These are phyloP conservation scores for Colletotrichum endophyticum DNA, from an alignment of 2,329 filamentous ascomycete species.

Conservation along the genomic window DNA sequence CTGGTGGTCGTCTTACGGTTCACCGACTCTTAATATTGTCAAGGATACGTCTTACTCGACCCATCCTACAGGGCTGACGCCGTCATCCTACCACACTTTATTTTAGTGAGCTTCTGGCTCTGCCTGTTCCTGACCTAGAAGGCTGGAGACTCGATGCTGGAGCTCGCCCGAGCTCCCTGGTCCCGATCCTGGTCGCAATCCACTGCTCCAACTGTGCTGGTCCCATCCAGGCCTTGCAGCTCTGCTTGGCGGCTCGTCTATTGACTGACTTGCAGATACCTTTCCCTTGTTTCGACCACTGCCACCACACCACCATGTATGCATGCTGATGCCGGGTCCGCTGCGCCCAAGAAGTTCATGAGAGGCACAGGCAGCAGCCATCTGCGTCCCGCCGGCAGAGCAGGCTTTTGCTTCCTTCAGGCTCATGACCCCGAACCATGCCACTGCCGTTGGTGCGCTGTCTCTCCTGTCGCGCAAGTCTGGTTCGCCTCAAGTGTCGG, in stretches of 20 bases:
- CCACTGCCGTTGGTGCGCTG: not conserved
- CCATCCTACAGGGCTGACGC: slow-evolving; percentile 9
- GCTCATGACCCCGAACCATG: not conserved
- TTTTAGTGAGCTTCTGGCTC: not conserved
- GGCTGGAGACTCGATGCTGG: not conserved
- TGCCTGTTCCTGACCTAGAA: not conserved
- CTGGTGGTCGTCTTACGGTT: not conserved
- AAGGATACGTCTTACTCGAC: slow-evolving; percentile 4
- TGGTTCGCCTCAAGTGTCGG: not conserved
- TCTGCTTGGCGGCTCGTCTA: slow-evolving; percentile 14
- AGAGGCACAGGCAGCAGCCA: not conserved
- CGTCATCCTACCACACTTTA: not conserved
- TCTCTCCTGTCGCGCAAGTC: not conserved
- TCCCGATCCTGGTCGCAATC: not conserved
- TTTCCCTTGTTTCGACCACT: slow-evolving; percentile 17
- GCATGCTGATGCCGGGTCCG: slow-evolving; percentile 9
- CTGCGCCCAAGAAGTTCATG: not conserved
- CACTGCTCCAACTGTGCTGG: slow-evolving; percentile 7
- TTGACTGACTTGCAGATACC: slow-evolving; percentile 17
- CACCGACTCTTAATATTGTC: not conserved
- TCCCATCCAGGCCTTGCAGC: slow-evolving; percentile 8
- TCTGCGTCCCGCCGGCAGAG: not conserved
- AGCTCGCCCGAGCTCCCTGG: not conserved
- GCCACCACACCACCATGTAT: slow-evolving; percentile 12
- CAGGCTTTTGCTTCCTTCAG: not conserved